A percentile compares a stretch with the other conserved stretches of the same genome.
phyloP scores from a whole-genome alignment of 2,329 filamentous ascomycete genomes.

The Fusarium poae region DNA sequence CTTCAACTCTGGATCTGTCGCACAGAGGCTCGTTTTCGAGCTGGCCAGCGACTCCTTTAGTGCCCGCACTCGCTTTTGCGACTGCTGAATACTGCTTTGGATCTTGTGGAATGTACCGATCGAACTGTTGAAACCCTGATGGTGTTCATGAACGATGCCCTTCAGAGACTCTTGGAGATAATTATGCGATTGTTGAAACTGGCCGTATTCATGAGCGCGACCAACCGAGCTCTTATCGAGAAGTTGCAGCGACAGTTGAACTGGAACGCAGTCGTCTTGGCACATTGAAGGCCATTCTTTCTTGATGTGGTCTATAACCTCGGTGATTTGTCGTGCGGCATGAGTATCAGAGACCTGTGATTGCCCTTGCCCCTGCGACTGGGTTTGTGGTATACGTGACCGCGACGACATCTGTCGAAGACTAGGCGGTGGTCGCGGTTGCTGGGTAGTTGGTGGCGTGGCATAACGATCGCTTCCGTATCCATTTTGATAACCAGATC shows the following conservation, averaged over 20 bases:
- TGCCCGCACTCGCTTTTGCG: conserved; percentile 84
- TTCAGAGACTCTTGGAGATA: conserved; percentile 95
- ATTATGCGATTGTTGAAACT: conserved; percentile 85
- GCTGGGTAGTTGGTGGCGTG: conserved; percentile 51
- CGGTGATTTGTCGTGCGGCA: conserved; percentile 68
- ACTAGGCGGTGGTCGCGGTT: conserved; percentile 47
- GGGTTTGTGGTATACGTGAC: conserved; percentile 50
- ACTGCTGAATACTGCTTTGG: conserved; percentile 89
- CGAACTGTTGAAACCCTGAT: conserved; percentile 98
- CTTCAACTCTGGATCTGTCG: conserved; percentile 90
- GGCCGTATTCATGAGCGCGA: conserved; percentile 86
- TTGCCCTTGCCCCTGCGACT: conserved; percentile 15
- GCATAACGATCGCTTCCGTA: conserved; percentile 60
- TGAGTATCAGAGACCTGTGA: conserved; percentile 54
- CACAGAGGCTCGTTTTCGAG: conserved; percentile 84
- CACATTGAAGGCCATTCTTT: conserved; percentile 94
- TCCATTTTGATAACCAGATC: conserved; percentile 52
- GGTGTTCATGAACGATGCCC: conserved; percentile 96
- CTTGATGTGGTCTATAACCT: conserved; percentile 85
- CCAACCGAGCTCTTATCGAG: conserved; percentile 95
- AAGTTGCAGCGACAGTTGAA: conserved; percentile 93
- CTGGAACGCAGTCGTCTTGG: conserved; percentile 87
- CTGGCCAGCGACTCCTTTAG: conserved; percentile 86
- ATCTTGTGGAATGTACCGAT: conserved; percentile 99
- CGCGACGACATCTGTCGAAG: conserved; percentile 55